Evolutionary conservation across 202 grass and related monocot genomes (phyloP).

Genomic region (Carex arenaria): DNA sequence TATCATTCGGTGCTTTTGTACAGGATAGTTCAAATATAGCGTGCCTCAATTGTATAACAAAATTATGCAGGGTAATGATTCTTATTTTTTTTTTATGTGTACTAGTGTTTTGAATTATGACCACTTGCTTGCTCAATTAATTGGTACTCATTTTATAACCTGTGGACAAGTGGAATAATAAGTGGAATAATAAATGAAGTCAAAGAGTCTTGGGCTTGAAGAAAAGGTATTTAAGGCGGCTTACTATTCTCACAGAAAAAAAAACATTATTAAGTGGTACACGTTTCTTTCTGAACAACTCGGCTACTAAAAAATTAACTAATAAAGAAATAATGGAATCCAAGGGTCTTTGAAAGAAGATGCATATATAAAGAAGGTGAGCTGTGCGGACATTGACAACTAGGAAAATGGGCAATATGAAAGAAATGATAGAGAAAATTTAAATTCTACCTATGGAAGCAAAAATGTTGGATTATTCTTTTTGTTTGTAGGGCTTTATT

Average conservation of each 20-base stretch:
- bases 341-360: neutral
- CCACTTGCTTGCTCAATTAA: neutral
- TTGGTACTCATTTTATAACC: neutral
- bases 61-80: slow-evolving; percentile 60
- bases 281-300: neutral
- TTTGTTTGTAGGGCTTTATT: neutral
- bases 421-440: neutral
- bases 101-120: slow-evolving; percentile 1
- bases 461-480: neutral
- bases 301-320: neutral
- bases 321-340: neutral
- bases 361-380: neutral
- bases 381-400: neutral
- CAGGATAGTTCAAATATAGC: slow-evolving; percentile 56
- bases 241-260: slow-evolving; percentile 42
- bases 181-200: slow-evolving; percentile 44
- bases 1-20: slow-evolving; percentile 11
- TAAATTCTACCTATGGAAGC: neutral
- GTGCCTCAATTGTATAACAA: slow-evolving; percentile 70
- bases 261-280: slow-evolving; percentile 42
- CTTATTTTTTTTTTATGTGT: neutral
- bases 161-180: slow-evolving; percentile 42
- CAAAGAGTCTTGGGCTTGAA: slow-evolving; percentile 63
- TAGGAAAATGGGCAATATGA: neutral
- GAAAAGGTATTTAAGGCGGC: slow-evolving; percentile 52